Evolutionary conservation across 768 basidiomycete species (phyloP), one percentile per base, ranked within the genome.

Genomic region (Kondoa malvinella): DNA sequence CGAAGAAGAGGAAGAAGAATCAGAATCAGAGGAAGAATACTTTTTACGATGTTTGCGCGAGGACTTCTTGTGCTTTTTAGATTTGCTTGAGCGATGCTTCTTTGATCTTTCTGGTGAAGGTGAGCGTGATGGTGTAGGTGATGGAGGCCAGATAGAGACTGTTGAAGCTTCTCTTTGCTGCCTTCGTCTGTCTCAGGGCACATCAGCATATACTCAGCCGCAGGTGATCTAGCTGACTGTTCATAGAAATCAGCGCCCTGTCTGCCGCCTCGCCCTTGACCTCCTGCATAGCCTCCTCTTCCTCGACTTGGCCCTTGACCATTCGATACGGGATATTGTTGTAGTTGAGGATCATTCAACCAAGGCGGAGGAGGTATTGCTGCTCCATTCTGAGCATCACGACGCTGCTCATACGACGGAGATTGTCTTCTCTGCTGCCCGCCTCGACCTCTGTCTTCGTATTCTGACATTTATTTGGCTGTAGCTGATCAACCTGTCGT

Each of bases 131-230:
- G 60, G 64, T 3, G 59, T 29, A 3, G 69, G 69, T 4, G 69
- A 70, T 1, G 69, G n/a, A 4, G 69, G 69, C 69, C 69, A 70
- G 33, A 70, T 70, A 17, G 69, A 69, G 26, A 70, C 4, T 15
- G 2, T 70, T 17, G 67, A 67, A 26, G 40, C 64, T 29, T 70
- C 68, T 25, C 69, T 27, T 57, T 70, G 68, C 26, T 40, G 31
- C 32, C 66, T 33, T 3, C 69, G 69, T 58, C 69, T 70, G n/a
- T 56, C 8, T 8, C 57, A 21, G 25, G n/a, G n/a, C n/a, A 14
- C 50, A 56, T 56, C 15, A 56, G 58, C 58, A 60, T 60, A 31
- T 25, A 31, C 58, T 8, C 27, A 60, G 4, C 30, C 4, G 25
- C n/a, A 26, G 58, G 27, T 8, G 8, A 8, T 14, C 30, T 14